phyloP scores from a whole-genome alignment of 1,284 basidiomycete species.

The Pulveroboletus ridleyi region DNA sequence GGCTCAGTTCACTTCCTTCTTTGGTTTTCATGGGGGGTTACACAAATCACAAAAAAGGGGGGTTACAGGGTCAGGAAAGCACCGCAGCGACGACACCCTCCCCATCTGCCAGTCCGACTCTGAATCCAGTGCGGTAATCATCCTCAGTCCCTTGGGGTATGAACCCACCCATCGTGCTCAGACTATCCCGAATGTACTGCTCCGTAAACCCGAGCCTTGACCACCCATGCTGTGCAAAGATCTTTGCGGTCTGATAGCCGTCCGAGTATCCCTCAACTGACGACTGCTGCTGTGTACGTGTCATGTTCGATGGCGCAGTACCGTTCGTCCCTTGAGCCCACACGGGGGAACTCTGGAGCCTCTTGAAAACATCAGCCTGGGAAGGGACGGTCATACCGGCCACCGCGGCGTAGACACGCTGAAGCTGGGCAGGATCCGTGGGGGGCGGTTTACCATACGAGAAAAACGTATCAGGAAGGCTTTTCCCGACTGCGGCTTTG shows the following conservation, averaged over 20 bases:
- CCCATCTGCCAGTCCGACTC: constrained; percentile 22
- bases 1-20: not conserved
- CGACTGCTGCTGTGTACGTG: constrained; percentile 28
- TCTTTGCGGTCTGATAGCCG: constrained; percentile 66
- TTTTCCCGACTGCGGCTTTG: constrained; percentile 59
- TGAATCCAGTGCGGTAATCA: constrained; percentile 25
- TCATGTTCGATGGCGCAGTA: constrained; percentile 15
- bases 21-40: not conserved
- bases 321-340: not conserved
- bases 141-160: constrained; percentile 20
- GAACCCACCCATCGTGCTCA: constrained; percentile 42
- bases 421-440: constrained; percentile 18
- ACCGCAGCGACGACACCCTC: constrained; percentile 23
- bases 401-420: constrained; percentile 24
- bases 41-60: not conserved
- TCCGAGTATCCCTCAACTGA: constrained; percentile 63
- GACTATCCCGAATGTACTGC: constrained; percentile 65
- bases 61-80: constrained; percentile 11
- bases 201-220: constrained; percentile 71
- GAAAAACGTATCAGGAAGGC: constrained; percentile 64
- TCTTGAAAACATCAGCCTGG: constrained; percentile 24
- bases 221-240: constrained; percentile 60
- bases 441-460: constrained; percentile 46
- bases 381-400: constrained; percentile 22
- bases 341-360: constrained; percentile 5